phyloP scores from a whole-genome alignment of 2,329 filamentous ascomycete species.

The Elsinoe perseae region DNA sequence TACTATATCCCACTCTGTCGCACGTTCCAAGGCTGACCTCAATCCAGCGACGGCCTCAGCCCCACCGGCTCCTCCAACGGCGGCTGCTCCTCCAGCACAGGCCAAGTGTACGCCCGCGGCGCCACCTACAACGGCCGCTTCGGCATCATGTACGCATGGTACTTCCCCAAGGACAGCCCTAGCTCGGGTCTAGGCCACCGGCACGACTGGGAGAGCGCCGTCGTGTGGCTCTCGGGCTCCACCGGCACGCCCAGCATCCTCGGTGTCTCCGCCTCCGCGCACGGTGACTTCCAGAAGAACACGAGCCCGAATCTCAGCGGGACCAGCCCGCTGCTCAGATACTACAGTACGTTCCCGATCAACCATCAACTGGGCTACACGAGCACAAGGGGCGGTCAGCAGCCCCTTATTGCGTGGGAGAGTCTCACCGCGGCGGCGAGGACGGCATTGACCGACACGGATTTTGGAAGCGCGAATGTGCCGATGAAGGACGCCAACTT shows the following conservation, averaged over 20 bases:
- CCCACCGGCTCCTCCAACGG: constrained; percentile 34
- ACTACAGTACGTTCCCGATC: constrained; percentile 43
- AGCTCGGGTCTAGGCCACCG: constrained; percentile 42
- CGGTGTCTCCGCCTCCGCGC: constrained; percentile 47
- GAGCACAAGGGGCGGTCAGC: constrained; percentile 34
- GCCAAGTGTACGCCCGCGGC: constrained; percentile 46
- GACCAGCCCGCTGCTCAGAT: constrained; percentile 41
- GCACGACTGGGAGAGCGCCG: constrained; percentile 50
- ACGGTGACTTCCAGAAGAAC: constrained; percentile 42
- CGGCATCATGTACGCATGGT: constrained; percentile 49
- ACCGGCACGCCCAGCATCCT: constrained; percentile 37
- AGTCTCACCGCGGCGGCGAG: constrained; percentile 39
- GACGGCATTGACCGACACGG: constrained; percentile 37
- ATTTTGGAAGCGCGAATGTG: constrained; percentile 42
- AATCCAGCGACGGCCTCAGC: constrained; percentile 37
- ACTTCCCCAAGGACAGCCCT: constrained; percentile 44
- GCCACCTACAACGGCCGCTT: constrained; percentile 36
- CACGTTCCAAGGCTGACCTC: not conserved
- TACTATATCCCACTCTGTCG: not conserved
- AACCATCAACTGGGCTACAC: constrained; percentile 42
- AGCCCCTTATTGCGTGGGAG: constrained; percentile 45
- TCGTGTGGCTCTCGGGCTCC: constrained; percentile 43
- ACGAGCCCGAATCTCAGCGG: constrained; percentile 37
- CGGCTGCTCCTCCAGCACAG: constrained; percentile 39
- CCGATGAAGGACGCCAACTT: constrained; percentile 44